phyloP scores from a whole-genome alignment of 2,329 filamentous ascomycete species.

The Dothiorella sarmentorum region DNA sequence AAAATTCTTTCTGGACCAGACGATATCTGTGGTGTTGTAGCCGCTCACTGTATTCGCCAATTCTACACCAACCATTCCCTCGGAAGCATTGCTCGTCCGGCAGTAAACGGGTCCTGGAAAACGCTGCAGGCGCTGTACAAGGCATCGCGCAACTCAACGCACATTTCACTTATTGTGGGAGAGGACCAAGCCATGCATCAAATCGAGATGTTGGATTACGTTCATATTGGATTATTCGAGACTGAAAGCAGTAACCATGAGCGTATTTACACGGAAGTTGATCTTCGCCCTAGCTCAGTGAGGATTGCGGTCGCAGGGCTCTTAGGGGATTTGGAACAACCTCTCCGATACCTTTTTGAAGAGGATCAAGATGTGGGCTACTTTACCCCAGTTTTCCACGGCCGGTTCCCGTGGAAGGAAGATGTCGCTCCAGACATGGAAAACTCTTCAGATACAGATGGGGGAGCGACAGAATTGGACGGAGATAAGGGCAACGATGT shows the following conservation, averaged over 20 bases:
- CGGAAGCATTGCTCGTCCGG: neutral
- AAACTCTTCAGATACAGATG: no score
- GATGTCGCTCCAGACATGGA: neutral
- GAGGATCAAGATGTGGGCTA: neutral
- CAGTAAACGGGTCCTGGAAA: neutral
- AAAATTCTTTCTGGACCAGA: neutral
- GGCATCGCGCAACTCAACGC: neutral
- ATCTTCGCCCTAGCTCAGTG: neutral
- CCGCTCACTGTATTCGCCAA: neutral
- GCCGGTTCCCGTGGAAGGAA: neutral
- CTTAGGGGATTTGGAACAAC: neutral
- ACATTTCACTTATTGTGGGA: no score
- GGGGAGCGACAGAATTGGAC: no score
- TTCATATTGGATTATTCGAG: neutral
- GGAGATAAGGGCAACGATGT: no score
- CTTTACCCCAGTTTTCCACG: neutral
- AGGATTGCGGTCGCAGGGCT: neutral
- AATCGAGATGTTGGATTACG: neutral
- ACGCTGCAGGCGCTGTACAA: neutral
- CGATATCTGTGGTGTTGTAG: neutral
- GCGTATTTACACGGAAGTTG: no score
- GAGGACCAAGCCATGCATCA: neutral
- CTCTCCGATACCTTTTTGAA: neutral
- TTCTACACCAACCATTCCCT: neutral
- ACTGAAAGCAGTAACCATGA: neutral